A percentile compares a stretch with the other conserved stretches of the same genome.
Conservation (phyloP, 2,329 filamentous ascomycete genomes). For the Rhynchosporium agropyri region DNA sequence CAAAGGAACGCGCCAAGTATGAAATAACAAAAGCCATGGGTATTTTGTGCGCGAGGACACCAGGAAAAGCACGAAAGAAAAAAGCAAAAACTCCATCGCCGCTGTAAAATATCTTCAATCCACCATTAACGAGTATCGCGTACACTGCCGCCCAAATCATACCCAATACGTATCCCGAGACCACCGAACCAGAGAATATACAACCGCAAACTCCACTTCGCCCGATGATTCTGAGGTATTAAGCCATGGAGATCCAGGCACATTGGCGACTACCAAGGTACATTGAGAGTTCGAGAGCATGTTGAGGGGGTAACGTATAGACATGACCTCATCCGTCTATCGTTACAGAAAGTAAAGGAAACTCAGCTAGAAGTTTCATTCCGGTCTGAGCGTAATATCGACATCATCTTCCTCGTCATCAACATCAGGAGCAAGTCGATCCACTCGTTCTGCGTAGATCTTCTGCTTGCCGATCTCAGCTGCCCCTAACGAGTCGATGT, state of each 20-base stretch:
- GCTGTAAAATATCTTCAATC: neutral
- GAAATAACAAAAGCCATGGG: conserved; percentile 8
- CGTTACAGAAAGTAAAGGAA: conserved; percentile 11
- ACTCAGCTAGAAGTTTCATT: conserved; percentile 5
- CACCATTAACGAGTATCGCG: neutral
- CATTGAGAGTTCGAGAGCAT: neutral
- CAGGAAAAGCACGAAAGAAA: neutral
- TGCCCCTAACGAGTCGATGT: conserved; percentile 80
- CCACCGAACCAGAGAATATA: neutral
- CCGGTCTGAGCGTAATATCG: conserved; percentile 28
- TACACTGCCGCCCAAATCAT: neutral
- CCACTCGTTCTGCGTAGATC: conserved; percentile 65
- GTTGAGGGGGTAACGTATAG: conserved; percentile 6
- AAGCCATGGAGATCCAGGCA: too few relatives aligned
- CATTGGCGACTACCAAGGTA: neutral
- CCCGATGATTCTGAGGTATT: neutral
- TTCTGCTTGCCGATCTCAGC: conserved; percentile 69
- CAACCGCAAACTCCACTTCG: neutral
- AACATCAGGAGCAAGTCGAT: conserved; percentile 30
- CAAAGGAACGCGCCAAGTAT: neutral
- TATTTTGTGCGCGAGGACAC: conserved; percentile 1
- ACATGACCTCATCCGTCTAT: conserved; percentile 3
- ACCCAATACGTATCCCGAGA: neutral
- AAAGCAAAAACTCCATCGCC: conserved; percentile 2
- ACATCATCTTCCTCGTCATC: conserved; percentile 33